phyloP scores from a whole-genome alignment of 805 yeast species.

The Cyberlindnera galapagoensis region DNA sequence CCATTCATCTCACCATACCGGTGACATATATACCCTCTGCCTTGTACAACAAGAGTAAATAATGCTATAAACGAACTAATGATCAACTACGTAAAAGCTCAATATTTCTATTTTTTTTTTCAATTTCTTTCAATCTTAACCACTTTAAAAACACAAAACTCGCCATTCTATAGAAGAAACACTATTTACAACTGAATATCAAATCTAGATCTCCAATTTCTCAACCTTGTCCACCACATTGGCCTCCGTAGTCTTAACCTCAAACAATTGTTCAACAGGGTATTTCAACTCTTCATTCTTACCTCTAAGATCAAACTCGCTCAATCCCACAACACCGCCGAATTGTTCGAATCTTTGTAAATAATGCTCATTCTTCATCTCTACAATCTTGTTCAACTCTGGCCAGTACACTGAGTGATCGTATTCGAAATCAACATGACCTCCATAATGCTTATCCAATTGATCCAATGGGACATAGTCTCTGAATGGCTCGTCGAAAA shows the following conservation, averaged over 20 bases:
- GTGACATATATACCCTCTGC: too few relatives aligned
- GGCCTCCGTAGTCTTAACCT: neutral
- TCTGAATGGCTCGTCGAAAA: constrained; percentile 82
- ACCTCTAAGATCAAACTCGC: constrained; percentile 75
- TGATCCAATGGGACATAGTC: constrained; percentile 77
- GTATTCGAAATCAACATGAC: constrained; percentile 77
- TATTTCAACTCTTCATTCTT: constrained; percentile 11
- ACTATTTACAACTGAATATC: too few relatives aligned
- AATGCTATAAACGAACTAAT: too few relatives aligned
- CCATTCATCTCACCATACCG: too few relatives aligned
- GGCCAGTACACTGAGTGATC: constrained; percentile 79
- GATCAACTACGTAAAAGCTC: too few relatives aligned
- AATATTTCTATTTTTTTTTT: too few relatives aligned
- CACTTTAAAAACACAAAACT: constrained; percentile 3
- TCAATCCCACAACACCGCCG: constrained; percentile 69
- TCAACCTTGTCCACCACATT: neutral
- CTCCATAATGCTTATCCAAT: constrained; percentile 81
- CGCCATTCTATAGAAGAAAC: too few relatives aligned
- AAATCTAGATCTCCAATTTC: too few relatives aligned
- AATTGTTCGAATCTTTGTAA: constrained; percentile 61
- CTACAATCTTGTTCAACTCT: constrained; percentile 53
- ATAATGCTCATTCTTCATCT: constrained; percentile 53
- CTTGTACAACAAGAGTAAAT: too few relatives aligned
- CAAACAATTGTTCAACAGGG: constrained; percentile 16
- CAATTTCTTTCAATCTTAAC: too few relatives aligned